Percentiles rank a stretch among this genome's conserved stretches.
Conservation (phyloP, 2,329 filamentous ascomycete genomes). For the Cladosporium sp. region DNA sequence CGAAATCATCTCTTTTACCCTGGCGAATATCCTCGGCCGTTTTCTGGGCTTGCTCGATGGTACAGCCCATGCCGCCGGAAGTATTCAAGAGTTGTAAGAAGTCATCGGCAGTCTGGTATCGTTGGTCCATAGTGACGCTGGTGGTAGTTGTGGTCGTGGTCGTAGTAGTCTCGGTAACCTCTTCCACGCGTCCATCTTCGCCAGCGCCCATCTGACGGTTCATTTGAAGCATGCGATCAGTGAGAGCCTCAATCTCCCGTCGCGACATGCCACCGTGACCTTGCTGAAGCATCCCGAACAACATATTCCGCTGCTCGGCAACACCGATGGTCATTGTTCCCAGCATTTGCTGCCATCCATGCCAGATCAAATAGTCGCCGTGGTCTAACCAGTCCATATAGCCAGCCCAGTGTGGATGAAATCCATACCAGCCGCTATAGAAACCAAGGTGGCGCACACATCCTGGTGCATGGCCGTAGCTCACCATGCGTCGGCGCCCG, state of each 20-base stretch:
- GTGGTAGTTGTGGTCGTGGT: slow-evolving; percentile 2
- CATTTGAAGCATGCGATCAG: slow-evolving; percentile 8
- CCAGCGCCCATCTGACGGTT: slow-evolving; percentile 3
- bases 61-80: slow-evolving; percentile 8
- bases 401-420: neutral
- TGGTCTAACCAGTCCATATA: slow-evolving; percentile 11
- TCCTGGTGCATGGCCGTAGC: neutral
- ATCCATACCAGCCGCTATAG: slow-evolving; percentile 6
- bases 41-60: slow-evolving; percentile 1
- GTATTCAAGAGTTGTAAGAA: slow-evolving; percentile 1
- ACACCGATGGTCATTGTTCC: neutral
- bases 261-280: neutral
- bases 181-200: slow-evolving; percentile 8
- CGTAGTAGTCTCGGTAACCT: slow-evolving; percentile 1
- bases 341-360: slow-evolving; percentile 8
- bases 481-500: neutral
- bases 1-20: slow-evolving; percentile 2
- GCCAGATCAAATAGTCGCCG: slow-evolving; percentile 5
- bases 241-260: neutral
- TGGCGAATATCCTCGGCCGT: slow-evolving; percentile 4
- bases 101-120: slow-evolving; percentile 7
- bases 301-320: neutral
- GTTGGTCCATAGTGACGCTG: neutral
- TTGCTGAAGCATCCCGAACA: slow-evolving; percentile 3
- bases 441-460: neutral